phyloP scores from a whole-genome alignment of 176 grass and related monocot genomes.

The Paspalum notatum region DNA sequence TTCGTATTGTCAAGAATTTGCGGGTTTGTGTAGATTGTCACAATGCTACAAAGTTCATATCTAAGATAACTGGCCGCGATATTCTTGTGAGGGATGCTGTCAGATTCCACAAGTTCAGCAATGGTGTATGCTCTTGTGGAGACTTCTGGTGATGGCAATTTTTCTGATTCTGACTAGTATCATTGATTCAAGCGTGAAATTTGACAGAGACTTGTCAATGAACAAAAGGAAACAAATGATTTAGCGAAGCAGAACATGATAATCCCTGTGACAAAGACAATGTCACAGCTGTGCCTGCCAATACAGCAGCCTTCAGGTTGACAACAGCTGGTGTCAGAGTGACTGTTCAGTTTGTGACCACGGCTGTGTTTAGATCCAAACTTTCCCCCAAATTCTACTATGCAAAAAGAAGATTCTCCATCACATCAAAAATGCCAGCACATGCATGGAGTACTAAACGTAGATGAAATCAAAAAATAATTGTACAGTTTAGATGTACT shows the following conservation, averaged over 20 bases:
- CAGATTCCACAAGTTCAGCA: conserved; percentile 73
- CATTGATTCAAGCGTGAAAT: conserved; percentile 22
- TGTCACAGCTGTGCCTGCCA: no score
- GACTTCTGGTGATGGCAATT: conserved; percentile 64
- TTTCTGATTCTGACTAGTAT: neutral
- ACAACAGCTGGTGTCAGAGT: no score
- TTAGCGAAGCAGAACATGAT: neutral
- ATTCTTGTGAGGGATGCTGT: conserved; percentile 74
- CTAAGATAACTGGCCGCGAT: conserved; percentile 60
- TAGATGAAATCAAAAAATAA: no score
- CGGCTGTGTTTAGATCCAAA: no score
- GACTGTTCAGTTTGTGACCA: no score
- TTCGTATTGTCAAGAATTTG: conserved; percentile 70
- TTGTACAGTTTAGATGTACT: no score
- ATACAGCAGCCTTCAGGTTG: no score
- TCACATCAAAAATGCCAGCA: no score
- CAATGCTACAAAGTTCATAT: conserved; percentile 77
- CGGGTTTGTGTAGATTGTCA: conserved; percentile 69
- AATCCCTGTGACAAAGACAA: no score
- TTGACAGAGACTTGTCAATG: neutral
- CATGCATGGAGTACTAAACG: no score
- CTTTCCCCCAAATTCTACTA: no score
- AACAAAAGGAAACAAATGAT: neutral
- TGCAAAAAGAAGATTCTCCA: no score
- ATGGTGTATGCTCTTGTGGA: conserved; percentile 61